Evolutionary conservation across 73 alveolate species (phyloP).

Genomic region (Paramecium biaurelia): DNA sequence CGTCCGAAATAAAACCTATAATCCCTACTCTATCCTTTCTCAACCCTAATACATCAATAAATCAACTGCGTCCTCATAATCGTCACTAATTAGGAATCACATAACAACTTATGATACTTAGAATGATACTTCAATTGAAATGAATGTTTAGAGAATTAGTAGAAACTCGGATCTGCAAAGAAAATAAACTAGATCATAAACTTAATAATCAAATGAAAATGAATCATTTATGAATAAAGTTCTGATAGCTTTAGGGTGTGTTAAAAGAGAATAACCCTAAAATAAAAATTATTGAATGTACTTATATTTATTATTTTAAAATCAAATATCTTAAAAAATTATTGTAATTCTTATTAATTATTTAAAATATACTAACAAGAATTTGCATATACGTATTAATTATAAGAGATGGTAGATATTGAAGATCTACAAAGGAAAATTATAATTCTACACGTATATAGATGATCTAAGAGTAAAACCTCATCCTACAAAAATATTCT

Average conservation of each 20-base stretch:
- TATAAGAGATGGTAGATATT: too few relatives aligned
- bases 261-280: constrained; percentile 29
- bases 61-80: background rate
- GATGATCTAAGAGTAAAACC: too few relatives aligned
- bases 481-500: too few relatives aligned
- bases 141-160: background rate
- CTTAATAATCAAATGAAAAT: background rate
- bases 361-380: too few relatives aligned
- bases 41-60: background rate
- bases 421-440: too few relatives aligned
- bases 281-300: background rate
- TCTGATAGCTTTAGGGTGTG: constrained; percentile 58
- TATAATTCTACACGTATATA: too few relatives aligned
- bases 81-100: background rate
- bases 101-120: background rate
- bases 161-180: background rate
- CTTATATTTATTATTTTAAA: background rate
- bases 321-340: background rate
- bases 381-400: too few relatives aligned
- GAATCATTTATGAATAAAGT: constrained; percentile 47
- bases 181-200: background rate
- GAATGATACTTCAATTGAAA: background rate
- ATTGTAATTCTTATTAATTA: too few relatives aligned
- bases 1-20: background rate
- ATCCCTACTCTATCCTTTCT: background rate